Evolutionary conservation across 192 early-diverging fungal genomes (phyloP).

Genomic region (Umbelopsis ramanniana): DNA sequence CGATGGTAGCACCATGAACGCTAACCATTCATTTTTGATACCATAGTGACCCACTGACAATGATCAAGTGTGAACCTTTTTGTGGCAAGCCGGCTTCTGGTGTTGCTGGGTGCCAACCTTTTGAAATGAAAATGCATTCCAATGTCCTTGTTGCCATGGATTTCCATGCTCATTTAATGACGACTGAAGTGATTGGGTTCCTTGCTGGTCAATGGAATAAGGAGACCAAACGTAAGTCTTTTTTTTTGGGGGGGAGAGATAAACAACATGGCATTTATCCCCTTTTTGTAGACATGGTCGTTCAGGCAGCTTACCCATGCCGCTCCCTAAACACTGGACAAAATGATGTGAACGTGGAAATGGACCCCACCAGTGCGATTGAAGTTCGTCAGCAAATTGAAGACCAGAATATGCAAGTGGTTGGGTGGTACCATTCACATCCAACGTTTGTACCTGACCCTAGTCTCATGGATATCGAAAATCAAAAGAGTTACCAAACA

Average conservation of each 20-base stretch:
- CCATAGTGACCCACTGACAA: constrained; percentile 70
- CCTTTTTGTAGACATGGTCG: constrained; percentile 50
- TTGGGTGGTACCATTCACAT: constrained; percentile 97
- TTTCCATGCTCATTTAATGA: constrained; percentile 90
- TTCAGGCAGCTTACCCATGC: constrained; percentile 77
- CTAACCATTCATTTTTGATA: background rate
- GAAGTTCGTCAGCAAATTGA: constrained; percentile 77
- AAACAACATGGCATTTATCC: background rate
- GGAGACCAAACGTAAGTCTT: constrained; percentile 42
- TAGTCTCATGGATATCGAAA: constrained; percentile 86
- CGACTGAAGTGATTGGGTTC: constrained; percentile 88
- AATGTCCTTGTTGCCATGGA: constrained; percentile 87
- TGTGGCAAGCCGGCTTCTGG: constrained; percentile 68
- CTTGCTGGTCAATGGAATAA: constrained; percentile 79
- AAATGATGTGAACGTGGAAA: constrained; percentile 83
- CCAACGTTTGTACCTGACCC: constrained; percentile 89
- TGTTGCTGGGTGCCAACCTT: constrained; percentile 77
- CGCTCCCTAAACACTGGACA: constrained; percentile 72
- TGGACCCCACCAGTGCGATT: constrained; percentile 82
- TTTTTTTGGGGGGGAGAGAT: background rate
- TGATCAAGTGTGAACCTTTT: constrained; percentile 85
- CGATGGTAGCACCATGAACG: constrained; percentile 11
- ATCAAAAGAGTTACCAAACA: constrained; percentile 84
- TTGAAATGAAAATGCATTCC: constrained; percentile 71
- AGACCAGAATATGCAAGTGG: constrained; percentile 71